These are phyloP conservation scores for Neonectria faginata DNA, from an alignment of 2,329 filamentous ascomycete species.

Conservation along the genomic window DNA sequence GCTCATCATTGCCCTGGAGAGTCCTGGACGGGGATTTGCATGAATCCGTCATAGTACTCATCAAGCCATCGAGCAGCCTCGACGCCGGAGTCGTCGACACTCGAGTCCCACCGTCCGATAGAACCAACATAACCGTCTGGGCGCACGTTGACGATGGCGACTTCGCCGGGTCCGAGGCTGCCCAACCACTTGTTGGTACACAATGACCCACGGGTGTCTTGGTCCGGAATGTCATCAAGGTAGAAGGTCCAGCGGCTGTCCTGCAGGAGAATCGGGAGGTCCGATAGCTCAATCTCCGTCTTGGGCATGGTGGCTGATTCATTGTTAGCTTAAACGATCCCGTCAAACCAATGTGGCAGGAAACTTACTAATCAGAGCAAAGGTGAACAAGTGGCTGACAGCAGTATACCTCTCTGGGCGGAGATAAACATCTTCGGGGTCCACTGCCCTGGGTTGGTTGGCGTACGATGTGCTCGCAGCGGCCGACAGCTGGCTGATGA, in stretches of 20 bases:
- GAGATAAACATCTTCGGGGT: conserved; percentile 73
- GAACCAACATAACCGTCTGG: conserved; percentile 81
- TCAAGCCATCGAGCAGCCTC: conserved; percentile 67
- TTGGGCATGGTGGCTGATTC: conserved; percentile 68
- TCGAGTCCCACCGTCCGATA: conserved; percentile 66
- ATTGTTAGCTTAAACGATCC: conserved; percentile 28
- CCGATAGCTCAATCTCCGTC: conserved; percentile 71
- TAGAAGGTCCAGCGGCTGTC: conserved; percentile 79
- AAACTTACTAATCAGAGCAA: conserved; percentile 72
- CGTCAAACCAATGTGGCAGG: background rate
- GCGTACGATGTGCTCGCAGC: conserved; percentile 72
- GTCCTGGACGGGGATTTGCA: conserved; percentile 59
- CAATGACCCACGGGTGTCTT: conserved; percentile 61
- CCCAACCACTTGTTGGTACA: conserved; percentile 79
- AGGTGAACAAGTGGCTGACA: conserved; percentile 77
- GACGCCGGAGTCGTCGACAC: conserved; percentile 62
- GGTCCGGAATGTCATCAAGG: conserved; percentile 72
- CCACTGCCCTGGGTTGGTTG: conserved; percentile 65
- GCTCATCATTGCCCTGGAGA: conserved; percentile 25
- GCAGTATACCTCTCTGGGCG: conserved; percentile 76
- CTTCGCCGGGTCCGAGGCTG: conserved; percentile 65
- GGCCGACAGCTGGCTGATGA: conserved; percentile 69
- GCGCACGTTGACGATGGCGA: conserved; percentile 75
- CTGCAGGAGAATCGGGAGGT: conserved; percentile 71
- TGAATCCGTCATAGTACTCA: conserved; percentile 65